Evolutionary conservation across 331 rosid genomes (phyloP).

Genomic region (Quercus lobata): DNA sequence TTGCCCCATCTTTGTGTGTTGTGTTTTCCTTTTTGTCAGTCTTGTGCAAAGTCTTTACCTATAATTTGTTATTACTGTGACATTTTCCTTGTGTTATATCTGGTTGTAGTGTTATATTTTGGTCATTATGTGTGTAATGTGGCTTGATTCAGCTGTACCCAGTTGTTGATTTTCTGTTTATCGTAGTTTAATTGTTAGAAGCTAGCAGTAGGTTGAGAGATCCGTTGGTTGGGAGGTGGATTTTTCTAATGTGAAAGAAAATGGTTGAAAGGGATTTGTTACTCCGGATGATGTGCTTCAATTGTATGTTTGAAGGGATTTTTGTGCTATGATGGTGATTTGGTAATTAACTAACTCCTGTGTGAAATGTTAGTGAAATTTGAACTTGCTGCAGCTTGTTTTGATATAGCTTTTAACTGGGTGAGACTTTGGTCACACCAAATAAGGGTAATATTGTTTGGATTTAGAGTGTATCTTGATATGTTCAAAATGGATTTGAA

Average conservation of each 20-base stretch:
- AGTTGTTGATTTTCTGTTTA: conserved; percentile 6
- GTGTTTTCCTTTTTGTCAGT: neutral
- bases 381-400: neutral
- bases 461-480: neutral
- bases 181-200: neutral
- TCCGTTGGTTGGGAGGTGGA: conserved; percentile 21
- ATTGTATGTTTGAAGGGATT: neutral
- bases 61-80: neutral
- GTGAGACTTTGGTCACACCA: neutral
- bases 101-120: conserved; percentile 1
- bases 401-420: neutral
- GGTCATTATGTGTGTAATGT: conserved; percentile 22
- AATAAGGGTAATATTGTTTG: neutral
- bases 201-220: conserved; percentile 27
- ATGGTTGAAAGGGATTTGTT: neutral
- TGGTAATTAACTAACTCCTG: neutral
- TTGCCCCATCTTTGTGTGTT: neutral
- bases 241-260: neutral
- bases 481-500: neutral
- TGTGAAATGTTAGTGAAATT: conserved; percentile 3
- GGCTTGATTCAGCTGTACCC: conserved; percentile 12
- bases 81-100: neutral
- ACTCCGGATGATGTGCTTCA: neutral
- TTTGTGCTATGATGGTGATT: neutral
- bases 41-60: neutral